Percentiles rank a stretch among this genome's conserved stretches.
These are phyloP conservation scores for Colletotrichum cordylinicola DNA, from an alignment of 2,329 filamentous ascomycete species.

Conservation along the genomic window DNA sequence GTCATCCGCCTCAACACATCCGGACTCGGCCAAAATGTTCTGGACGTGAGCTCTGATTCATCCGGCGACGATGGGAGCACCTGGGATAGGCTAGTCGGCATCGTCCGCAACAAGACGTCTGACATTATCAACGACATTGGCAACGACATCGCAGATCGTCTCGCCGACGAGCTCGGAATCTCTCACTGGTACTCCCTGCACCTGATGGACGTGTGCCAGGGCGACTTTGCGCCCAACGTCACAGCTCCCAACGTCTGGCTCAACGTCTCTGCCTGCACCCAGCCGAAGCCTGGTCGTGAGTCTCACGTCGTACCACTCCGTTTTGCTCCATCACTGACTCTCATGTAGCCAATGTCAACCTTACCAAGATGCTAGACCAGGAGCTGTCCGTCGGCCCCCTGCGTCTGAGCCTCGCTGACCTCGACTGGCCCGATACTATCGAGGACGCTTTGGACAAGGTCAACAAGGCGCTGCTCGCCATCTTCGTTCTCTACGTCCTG, in stretches of 20 bases:
- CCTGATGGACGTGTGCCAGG: slow-evolving; percentile 53
- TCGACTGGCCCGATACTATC: slow-evolving; percentile 51
- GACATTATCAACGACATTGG: slow-evolving; percentile 45
- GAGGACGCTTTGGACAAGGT: slow-evolving; percentile 54
- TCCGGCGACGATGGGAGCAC: slow-evolving; percentile 28
- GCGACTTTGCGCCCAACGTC: slow-evolving; percentile 49
- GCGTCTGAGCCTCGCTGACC: slow-evolving; percentile 47
- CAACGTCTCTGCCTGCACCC: slow-evolving; percentile 52
- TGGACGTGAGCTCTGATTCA: slow-evolving; percentile 12
- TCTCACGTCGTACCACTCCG: not conserved
- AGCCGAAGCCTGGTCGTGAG: slow-evolving; percentile 43
- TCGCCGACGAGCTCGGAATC: slow-evolving; percentile 50
- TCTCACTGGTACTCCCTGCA: slow-evolving; percentile 59
- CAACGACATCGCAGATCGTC: slow-evolving; percentile 43
- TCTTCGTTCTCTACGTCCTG: slow-evolving; percentile 56
- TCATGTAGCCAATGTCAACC: slow-evolving; percentile 44
- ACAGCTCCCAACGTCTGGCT: slow-evolving; percentile 40
- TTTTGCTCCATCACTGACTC: not conserved
- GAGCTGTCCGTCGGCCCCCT: slow-evolving; percentile 52
- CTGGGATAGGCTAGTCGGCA: slow-evolving; percentile 30
- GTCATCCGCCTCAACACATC: slow-evolving; percentile 45
- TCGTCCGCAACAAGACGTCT: slow-evolving; percentile 37
- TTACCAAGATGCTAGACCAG: slow-evolving; percentile 51
- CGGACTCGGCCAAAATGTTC: slow-evolving; percentile 40
- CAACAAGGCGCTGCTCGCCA: slow-evolving; percentile 51